Evolutionary conservation across 805 yeast genomes (phyloP), one percentile per base, ranked within the genome.

Genomic region (Kodamaea kakaduensis): DNA sequence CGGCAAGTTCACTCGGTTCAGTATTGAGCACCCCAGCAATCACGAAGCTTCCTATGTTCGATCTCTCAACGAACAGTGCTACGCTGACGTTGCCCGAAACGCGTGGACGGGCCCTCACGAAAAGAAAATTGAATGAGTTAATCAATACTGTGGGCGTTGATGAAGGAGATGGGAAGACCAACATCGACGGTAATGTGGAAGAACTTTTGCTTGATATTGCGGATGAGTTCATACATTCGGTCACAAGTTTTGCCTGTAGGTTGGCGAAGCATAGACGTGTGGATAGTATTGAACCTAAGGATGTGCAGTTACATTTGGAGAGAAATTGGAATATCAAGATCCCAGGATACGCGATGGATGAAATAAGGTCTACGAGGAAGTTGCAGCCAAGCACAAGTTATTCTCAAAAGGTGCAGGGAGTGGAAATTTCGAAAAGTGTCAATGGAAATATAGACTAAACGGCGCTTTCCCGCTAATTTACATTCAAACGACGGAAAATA

Each of bases 161-260:
- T 55, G 93, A 82, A 56, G 96, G 95, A 26, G 97, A 90, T 53
- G 84, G 90, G 12, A 95, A 88, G 50, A 80, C 95, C 5, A 73
- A 74, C 4, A 84, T 93, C 38, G 98, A 90, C 58, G 97, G 97
- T 17, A 97, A 93, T 59, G 95, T 87, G 12, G 96, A 89, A 58
- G 97, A 90, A 48, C 64, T 93, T 25, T 63, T 93, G 22, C 67
- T 93, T 28, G 98, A 93, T 58, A 64, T 93, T 31, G 97, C 98
- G 0, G 99, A 93, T 59, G 97, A 93, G 54, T 93, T 93, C 54
- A 93, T 93, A 10, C 75, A 84, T 6, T 81, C 85, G 31, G 96
- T 94, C 2, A 88, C 97, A 0, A 71, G 87, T 2, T 93, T 93
- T 65, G 96, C 97, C 1, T 90, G 97, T 55, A 75, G 94, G 36